phyloP scores from a whole-genome alignment of 495 filamentous ascomycete genomes.

The Lepidopterella palustris region DNA sequence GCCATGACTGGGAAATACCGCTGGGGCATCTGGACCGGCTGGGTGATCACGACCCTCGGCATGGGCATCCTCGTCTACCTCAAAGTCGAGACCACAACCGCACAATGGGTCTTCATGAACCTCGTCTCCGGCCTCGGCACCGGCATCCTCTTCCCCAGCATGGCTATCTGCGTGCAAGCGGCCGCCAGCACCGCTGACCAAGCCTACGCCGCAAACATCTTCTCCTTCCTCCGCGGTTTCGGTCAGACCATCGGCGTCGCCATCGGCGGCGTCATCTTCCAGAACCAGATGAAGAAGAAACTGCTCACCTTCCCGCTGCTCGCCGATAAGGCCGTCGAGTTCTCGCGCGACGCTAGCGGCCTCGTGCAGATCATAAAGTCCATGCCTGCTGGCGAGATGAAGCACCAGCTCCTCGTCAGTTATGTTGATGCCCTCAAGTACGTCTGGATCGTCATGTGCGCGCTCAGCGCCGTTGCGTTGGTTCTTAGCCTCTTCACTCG shows the following conservation, averaged over 20 bases:
- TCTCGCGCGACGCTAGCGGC: constrained; percentile 42
- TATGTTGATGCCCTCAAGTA: constrained; percentile 37
- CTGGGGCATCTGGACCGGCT: constrained; percentile 49
- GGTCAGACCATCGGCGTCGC: constrained; percentile 61
- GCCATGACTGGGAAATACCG: constrained; percentile 44
- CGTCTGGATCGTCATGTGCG: constrained; percentile 44
- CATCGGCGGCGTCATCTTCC: constrained; percentile 52
- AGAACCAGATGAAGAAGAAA: constrained; percentile 49
- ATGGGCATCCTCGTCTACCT: constrained; percentile 44
- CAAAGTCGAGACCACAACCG: constrained; percentile 39
- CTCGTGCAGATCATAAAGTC: constrained; percentile 42
- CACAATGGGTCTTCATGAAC: constrained; percentile 45
- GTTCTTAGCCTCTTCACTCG: constrained; percentile 46
- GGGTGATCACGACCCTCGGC: constrained; percentile 45
- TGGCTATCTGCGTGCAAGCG: constrained; percentile 49
- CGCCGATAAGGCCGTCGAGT: constrained; percentile 33
- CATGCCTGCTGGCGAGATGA: constrained; percentile 30
- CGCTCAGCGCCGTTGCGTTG: constrained; percentile 44
- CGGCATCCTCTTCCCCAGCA: constrained; percentile 45
- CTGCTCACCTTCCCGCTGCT: constrained; percentile 34
- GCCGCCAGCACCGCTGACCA: constrained; percentile 40
- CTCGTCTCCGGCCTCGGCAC: constrained; percentile 45
- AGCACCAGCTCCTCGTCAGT: constrained; percentile 31
- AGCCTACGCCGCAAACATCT: constrained; percentile 49
- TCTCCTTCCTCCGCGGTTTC: constrained; percentile 53